Evolutionary conservation across 2,329 filamentous ascomycete genomes (phyloP).

Genomic region (Aspergillus pseudoterreus): DNA sequence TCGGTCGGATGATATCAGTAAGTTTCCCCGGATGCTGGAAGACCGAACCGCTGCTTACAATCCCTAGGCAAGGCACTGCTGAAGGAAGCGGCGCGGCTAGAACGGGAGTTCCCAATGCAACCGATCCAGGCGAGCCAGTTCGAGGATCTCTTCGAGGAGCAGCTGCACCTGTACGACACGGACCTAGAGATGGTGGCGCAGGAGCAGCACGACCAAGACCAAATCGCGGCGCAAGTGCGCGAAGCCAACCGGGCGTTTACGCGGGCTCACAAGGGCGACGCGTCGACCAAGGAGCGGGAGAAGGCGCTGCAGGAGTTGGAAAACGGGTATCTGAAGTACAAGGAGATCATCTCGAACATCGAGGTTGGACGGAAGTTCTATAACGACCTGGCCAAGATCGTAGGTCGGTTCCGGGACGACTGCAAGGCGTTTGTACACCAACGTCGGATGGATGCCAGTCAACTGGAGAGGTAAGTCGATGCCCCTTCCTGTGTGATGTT

Average conservation of each 20-base stretch:
- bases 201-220: constrained; percentile 73
- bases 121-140: constrained; percentile 85
- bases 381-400: constrained; percentile 87
- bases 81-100: constrained; percentile 76
- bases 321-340: constrained; percentile 91
- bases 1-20: constrained; percentile 80
- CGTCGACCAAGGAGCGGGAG: constrained; percentile 70
- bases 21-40: constrained; percentile 15
- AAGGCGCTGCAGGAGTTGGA: constrained; percentile 82
- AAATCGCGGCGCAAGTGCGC: constrained; percentile 64
- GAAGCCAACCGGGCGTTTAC: constrained; percentile 77
- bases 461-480: constrained; percentile 63
- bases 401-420: constrained; percentile 79
- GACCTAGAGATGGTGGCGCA: constrained; percentile 69
- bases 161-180: constrained; percentile 74
- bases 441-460: constrained; percentile 73
- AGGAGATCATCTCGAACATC: constrained; percentile 87
- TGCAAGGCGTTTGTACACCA: constrained; percentile 74
- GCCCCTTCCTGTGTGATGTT: not conserved
- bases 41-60: constrained; percentile 19
- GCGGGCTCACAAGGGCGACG: constrained; percentile 64
- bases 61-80: constrained; percentile 65
- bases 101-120: constrained; percentile 80
- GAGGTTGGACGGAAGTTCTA: constrained; percentile 94
- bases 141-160: constrained; percentile 81